These are phyloP conservation scores for Camellia oleifera DNA, from an alignment of 179 eudicot species.

Conservation along the genomic window DNA sequence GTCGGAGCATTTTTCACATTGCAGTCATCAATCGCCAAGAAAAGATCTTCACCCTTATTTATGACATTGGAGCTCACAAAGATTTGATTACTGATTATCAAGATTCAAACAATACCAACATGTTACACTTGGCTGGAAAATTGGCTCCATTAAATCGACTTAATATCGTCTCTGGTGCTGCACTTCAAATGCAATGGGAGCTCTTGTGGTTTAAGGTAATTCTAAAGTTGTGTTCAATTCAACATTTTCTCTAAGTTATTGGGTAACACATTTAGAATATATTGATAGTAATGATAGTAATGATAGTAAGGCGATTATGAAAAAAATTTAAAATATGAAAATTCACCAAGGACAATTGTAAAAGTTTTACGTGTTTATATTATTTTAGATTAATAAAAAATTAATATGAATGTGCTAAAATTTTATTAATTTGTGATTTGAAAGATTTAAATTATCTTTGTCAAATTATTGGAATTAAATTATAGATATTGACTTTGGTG, in stretches of 20 bases:
- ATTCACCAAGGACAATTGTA: no score
- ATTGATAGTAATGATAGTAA: neutral
- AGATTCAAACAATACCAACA: conserved; percentile 6
- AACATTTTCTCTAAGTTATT: neutral
- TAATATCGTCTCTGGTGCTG: conserved; percentile 13
- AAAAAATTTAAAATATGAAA: no score
- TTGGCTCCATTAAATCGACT: conserved; percentile 22
- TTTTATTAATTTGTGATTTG: no score
- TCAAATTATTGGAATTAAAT: no score
- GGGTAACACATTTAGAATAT: neutral
- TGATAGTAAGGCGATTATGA: neutral
- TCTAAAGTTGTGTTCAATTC: neutral
- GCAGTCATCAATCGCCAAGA: conserved; percentile 36
- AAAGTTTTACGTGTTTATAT: no score
- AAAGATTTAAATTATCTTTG: no score
- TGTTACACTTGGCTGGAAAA: conserved; percentile 33
- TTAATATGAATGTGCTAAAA: no score
- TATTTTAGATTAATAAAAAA: no score
- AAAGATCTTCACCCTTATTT: conserved; percentile 19
- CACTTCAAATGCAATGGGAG: conserved; percentile 16
- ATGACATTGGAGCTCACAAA: conserved; percentile 1
- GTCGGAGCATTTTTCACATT: conserved; percentile 28
- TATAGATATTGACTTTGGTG: no score
- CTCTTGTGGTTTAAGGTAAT: conserved; percentile 11
- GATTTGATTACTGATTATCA: neutral